Conservation (phyloP, 139 green algal species). For the Medakamo hakoo region DNA sequence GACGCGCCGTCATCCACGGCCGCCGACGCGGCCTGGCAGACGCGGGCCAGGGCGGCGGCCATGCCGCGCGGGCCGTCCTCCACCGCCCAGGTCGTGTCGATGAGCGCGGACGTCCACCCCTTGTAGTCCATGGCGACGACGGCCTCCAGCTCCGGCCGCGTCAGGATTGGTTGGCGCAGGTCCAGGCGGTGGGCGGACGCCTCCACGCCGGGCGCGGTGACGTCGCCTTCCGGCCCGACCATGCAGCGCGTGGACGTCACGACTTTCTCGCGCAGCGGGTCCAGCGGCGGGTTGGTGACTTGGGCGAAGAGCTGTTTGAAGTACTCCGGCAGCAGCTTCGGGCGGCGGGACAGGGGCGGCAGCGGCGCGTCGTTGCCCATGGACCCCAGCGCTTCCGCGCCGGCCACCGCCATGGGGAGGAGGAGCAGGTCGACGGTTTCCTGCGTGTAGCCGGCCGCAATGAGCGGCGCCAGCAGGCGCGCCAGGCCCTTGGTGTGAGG, state of each 20-base stretch:
- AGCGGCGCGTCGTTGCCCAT: slow-evolving; percentile 93
- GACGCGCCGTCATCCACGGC: slow-evolving; percentile 61
- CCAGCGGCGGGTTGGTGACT: slow-evolving; percentile 94
- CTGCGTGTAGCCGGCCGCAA: slow-evolving; percentile 63
- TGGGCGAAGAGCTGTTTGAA: slow-evolving; percentile 96
- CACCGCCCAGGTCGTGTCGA: slow-evolving; percentile 74
- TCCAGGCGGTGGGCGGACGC: slow-evolving; percentile 59
- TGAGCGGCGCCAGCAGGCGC: slow-evolving; percentile 18
- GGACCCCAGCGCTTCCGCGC: slow-evolving; percentile 75
- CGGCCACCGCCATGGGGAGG: slow-evolving; percentile 64
- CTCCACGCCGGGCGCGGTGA: slow-evolving; percentile 31
- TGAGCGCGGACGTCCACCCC: slow-evolving; percentile 49
- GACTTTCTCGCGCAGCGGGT: slow-evolving; percentile 86
- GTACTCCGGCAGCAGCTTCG: slow-evolving; percentile 81
- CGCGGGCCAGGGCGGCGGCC: slow-evolving; percentile 42
- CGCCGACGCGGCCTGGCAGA: slow-evolving; percentile 49
- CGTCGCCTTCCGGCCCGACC: slow-evolving; percentile 80
- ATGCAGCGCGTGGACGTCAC: slow-evolving; percentile 82
- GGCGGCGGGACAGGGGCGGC: slow-evolving; percentile 55
- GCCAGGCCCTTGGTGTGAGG: slow-evolving; percentile 5
- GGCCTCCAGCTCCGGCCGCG: slow-evolving; percentile 60
- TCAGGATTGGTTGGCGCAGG: slow-evolving; percentile 64
- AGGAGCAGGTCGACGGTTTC: slow-evolving; percentile 85
- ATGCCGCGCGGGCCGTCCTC: slow-evolving; percentile 53
- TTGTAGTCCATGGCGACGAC: slow-evolving; percentile 48